phyloP scores from a whole-genome alignment of 2,329 filamentous ascomycete species.

The Colletotrichum ledebouriae region DNA sequence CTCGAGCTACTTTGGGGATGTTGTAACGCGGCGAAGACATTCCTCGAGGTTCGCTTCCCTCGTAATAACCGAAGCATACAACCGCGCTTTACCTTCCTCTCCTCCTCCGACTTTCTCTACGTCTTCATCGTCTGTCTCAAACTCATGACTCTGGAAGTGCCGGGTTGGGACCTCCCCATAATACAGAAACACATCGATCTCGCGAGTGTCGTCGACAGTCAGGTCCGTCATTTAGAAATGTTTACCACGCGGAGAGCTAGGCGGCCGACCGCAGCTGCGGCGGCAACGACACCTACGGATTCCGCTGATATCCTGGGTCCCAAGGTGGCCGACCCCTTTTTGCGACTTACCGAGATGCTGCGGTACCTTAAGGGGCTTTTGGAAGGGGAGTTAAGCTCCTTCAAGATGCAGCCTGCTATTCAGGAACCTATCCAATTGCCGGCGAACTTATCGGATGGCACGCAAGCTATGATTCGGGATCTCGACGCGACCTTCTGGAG shows the following conservation, averaged over 20 bases:
- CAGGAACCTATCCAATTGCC: conserved; percentile 32
- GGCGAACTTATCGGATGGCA: conserved; percentile 43
- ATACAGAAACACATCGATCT: conserved; percentile 55
- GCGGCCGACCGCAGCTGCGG: conserved; percentile 13
- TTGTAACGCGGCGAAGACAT: conserved; percentile 55
- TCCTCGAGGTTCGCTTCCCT: conserved; percentile 55
- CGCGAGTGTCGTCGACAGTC: conserved; percentile 48
- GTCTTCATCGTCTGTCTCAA: conserved; percentile 61
- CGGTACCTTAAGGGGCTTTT: conserved; percentile 41
- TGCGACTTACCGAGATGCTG: conserved; percentile 43
- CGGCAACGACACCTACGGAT: not conserved
- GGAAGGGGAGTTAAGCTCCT: conserved; percentile 35
- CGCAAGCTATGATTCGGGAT: conserved; percentile 47
- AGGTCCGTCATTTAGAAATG: conserved; percentile 49
- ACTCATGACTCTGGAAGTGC: conserved; percentile 59
- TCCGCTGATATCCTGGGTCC: conserved; percentile 22
- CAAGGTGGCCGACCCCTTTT: conserved; percentile 39
- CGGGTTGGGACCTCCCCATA: conserved; percentile 60
- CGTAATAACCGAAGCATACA: conserved; percentile 45
- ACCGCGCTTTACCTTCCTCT: conserved; percentile 59
- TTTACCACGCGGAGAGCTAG: conserved; percentile 46
- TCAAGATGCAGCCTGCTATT: conserved; percentile 20
- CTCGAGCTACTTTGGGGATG: conserved; percentile 62
- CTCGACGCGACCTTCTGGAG: conserved; percentile 45
- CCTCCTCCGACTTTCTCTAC: conserved; percentile 62